These are phyloP conservation scores for Hansenula lynferdii DNA, from an alignment of 1,139 yeast species.

Conservation along the genomic window DNA sequence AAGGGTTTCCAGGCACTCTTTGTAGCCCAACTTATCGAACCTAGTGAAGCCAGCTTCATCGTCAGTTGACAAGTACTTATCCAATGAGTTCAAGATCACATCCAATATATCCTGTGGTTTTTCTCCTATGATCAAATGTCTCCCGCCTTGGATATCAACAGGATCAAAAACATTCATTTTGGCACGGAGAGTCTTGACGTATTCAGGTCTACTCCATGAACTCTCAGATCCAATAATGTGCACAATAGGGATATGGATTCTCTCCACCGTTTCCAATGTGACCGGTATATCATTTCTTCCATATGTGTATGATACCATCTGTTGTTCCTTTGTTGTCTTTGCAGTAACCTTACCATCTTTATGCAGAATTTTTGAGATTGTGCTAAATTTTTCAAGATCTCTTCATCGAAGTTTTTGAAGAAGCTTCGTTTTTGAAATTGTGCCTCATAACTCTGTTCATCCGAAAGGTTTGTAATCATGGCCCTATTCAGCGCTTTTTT, in stretches of 20 bases:
- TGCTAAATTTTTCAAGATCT: slow-evolving; percentile 37
- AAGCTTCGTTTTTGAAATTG: slow-evolving; percentile 40
- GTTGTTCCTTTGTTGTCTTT: slow-evolving; percentile 36
- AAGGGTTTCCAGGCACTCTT: neutral
- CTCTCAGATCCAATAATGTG: slow-evolving; percentile 44
- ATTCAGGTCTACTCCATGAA: slow-evolving; percentile 44
- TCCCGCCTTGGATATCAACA: slow-evolving; percentile 38
- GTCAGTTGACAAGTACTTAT: neutral
- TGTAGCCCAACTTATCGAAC: neutral
- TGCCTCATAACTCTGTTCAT: slow-evolving; percentile 31
- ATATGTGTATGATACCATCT: slow-evolving; percentile 38
- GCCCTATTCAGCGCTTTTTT: slow-evolving; percentile 2
- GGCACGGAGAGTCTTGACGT: slow-evolving; percentile 28
- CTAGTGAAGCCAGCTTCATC: neutral
- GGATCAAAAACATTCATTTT: slow-evolving; percentile 25
- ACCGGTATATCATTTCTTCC: slow-evolving; percentile 31
- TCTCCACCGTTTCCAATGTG: slow-evolving; percentile 30
- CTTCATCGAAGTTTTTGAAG: slow-evolving; percentile 38
- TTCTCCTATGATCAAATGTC: slow-evolving; percentile 46
- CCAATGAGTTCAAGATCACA: slow-evolving; percentile 11
- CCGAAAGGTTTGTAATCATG: slow-evolving; percentile 25
- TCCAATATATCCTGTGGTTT: slow-evolving; percentile 39
- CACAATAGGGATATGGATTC: slow-evolving; percentile 38
- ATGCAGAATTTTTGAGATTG: slow-evolving; percentile 31
- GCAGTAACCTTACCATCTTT: slow-evolving; percentile 27